Evolutionary conservation across 768 basidiomycete species (phyloP), one percentile per base, ranked within the genome.

Genomic region (Tulasnella sp.): DNA sequence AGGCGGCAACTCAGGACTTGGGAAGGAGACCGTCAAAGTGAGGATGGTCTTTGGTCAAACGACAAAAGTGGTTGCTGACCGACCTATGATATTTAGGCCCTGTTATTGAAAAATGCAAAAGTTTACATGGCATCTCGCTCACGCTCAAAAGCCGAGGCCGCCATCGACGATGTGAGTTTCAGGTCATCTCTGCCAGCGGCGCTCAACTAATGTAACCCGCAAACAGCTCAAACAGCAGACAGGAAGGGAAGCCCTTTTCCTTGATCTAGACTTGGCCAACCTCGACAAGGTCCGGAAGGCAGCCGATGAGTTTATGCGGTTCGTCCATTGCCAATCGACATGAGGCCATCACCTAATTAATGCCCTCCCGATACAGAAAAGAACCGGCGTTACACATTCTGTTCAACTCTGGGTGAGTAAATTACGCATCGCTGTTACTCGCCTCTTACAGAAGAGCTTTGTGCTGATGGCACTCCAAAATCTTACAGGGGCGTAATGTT

Each of bases 401-500:
- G 38, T 78, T 75, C 45, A 78, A 78, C 42, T 67, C 37, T 15
- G 77, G 58, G 77, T 78, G 74, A 54, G 76, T 64, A 9, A 9
- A 45, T 19, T 2, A 34, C 22, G 38, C 14, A 3, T n/a, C 22
- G n/a, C n/a, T n/a, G n/a, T n/a, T 34, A 54, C 0, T 72, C 36
- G n/a, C n/a, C 2, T 38, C 22, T 12, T 5, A 49, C n/a, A 2
- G 25, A 34, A 17, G 29, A 37, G 15, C 29, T 45, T 2, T 45
- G 52, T 25, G 8, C 34, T 25, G 31, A 25, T 68, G 17, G 29
- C 40, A 2, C 36, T 25, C 4, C 31, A 11, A 25, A 31, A 37
- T 19, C 54, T n/a, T 40, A 3, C 72, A 89, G 87, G 0, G 89
- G 88, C 0, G 83, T 88, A 22, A 88, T 88, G 85, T 73, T 76